These are phyloP conservation scores for Venturia aucupariae DNA, from an alignment of 2,329 filamentous ascomycete genomes.

Conservation along the genomic window DNA sequence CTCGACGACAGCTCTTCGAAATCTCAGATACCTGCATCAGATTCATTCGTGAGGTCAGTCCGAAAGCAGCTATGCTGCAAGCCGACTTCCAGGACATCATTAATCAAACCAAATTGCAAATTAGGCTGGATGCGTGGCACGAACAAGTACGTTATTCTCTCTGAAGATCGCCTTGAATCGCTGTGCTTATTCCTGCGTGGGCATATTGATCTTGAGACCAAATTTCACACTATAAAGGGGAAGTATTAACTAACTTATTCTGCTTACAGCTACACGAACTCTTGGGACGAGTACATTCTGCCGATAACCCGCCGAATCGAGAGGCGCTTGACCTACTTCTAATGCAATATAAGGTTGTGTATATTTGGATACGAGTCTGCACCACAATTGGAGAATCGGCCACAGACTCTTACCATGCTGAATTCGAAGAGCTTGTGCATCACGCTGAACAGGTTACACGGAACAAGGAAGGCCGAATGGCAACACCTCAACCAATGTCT, in stretches of 20 bases:
- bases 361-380: conserved; percentile 7
- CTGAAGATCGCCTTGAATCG: no score
- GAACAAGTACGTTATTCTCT: not conserved
- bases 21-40: conserved; percentile 5
- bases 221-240: no score
- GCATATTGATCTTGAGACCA: no score
- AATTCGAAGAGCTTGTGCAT: conserved; percentile 8
- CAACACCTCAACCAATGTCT: not conserved
- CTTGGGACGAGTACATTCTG: no score
- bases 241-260: no score
- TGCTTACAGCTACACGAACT: no score
- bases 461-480: not conserved
- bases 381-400: not conserved
- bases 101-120: not conserved
- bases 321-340: not conserved
- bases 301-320: not conserved
- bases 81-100: not conserved
- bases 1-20: not conserved
- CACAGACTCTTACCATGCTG: not conserved
- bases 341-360: conserved; percentile 2
- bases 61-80: not conserved
- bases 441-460: not conserved
- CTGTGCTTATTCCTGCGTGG: no score
- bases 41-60: not conserved
- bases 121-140: not conserved